Conservation (phyloP, 2,329 filamentous ascomycete species). For the Aspergillus fijiensis region DNA sequence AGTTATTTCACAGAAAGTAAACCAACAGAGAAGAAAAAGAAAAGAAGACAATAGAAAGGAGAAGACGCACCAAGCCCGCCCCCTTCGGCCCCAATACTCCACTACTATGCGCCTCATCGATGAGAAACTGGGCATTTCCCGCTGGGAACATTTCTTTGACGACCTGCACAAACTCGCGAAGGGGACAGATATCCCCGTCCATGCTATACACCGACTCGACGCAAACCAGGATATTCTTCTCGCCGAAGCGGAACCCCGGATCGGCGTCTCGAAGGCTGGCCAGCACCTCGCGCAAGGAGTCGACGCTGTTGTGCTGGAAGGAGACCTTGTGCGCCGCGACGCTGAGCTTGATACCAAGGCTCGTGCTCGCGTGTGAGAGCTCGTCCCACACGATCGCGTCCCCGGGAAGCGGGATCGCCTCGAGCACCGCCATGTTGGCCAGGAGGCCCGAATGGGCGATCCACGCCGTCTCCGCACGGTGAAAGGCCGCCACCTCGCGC, state of each 20-base stretch:
- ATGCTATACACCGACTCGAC: conserved; percentile 51
- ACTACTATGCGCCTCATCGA: neutral
- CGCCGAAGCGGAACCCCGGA: conserved; percentile 4
- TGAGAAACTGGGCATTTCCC: neutral
- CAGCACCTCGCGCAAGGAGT: neutral
- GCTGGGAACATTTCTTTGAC: conserved; percentile 27
- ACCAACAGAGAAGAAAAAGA: too few species aligned
- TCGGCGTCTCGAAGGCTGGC: neutral
- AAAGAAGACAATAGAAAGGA: too few species aligned
- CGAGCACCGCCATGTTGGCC: conserved; percentile 56
- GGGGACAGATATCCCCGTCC: conserved; percentile 48
- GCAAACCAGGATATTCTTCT: conserved; percentile 38
- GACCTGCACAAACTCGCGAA: conserved; percentile 39
- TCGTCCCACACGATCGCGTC: conserved; percentile 65
- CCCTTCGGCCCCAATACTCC: neutral
- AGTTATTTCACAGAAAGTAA: too few species aligned
- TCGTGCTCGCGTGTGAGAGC: conserved; percentile 67
- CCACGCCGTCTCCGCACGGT: conserved; percentile 51
- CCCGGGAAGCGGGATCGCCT: conserved; percentile 51
- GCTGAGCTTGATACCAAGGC: conserved; percentile 65
- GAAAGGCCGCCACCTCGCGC: conserved; percentile 51
- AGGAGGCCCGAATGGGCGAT: conserved; percentile 59
- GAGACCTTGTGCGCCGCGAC: conserved; percentile 43
- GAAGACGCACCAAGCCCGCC: neutral
- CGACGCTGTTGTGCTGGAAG: conserved; percentile 9